Evolutionary conservation across 2,329 filamentous ascomycete species (phyloP), one percentile per base, ranked within the genome.

Genomic region (Verticillium nubilum): DNA sequence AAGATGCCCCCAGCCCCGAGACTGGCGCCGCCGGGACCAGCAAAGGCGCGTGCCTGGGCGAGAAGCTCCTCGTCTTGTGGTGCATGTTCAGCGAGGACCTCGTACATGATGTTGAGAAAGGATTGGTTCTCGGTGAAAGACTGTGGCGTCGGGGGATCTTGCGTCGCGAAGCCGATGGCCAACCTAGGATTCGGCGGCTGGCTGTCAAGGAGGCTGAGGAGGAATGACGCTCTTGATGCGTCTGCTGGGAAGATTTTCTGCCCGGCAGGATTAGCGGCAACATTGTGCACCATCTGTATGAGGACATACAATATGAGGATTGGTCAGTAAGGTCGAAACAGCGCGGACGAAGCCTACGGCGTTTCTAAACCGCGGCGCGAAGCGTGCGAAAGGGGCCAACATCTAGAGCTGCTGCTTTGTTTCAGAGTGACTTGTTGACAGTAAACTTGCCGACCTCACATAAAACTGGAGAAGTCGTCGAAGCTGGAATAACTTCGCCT

Each of bases 191-290:
- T 81, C 0, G 86, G 86, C 2, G 86, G 85, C 15, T 77, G 72
- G 42, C 80, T 82, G 37, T 84, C 78, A 60, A 89, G 83, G 63
- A 85, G 83, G 50, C 83, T 83, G 29, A 90, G 79, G 31, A 86
- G 73, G 67, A 86, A 78, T 1, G 74, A 73, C 42, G 76, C 74
- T 1, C 78, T 74, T 1, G 76, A 69, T 7, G 75, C 66, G 1
- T 78, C 74, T 61, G 80, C 74, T 27, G 80, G 78, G 65, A 86
- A 84, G 58, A 83, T 79, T 79, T 86, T 86, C 86, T 88, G 6
- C 12, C 17, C 23, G 15, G 58, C 5, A 28, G 59, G 13, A 28
- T 53, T 23, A 50, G 42, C 10, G 12, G 25, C 10, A 23, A 10
- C 19, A 5, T 19, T 50, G 19, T 19, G 13, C 10, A 2, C 42